Base-by-base conservation (phyloP, 1,284 basidiomycete species). In the Hemileia vastatrix region DNA sequence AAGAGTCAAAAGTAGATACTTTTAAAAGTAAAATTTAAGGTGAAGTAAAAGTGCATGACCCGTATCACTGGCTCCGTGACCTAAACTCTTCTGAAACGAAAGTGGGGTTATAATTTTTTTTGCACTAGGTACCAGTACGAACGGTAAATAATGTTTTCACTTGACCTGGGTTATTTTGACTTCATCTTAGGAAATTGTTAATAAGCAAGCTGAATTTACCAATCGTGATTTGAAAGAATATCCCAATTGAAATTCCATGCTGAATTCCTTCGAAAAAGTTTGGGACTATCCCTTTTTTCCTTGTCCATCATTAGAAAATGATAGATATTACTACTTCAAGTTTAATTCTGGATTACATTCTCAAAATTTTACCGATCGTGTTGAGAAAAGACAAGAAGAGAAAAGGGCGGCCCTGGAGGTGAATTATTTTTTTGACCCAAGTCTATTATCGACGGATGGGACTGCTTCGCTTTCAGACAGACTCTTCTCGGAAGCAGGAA, bases 371-470 rank as follows among this genome's bases (percentile, higher is more conserved):
- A 76, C 86, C 61, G 86, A 85, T 73, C 82, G 87, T n/a, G 32
- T 86, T 84, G 36, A 81, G 76, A 66, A n/a, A n/a, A n/a, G n/a
- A n/a, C n/a, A 80, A 81, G 65, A 75, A 75, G 2, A 76, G 68
- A 78, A 24, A 77, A 78, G 11, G 73, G 76, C 49, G 78, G 76
- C 40, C 70, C 68, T 19, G 72, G 79, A 6, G 81, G 80, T 45
- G 85, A 88, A 70, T 78, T 88, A 6, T n/a, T 89, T 86, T 74
- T 88, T 89, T 68, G 85, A 89, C 72, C 81, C 85, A 15, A 89
- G 89, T 71, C 71, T 85, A 24, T 77, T 90, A 11, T 81, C 83
- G n/a, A 77, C 80, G 8, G 88, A 90, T 70, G 87, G 86, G 15
- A 86, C 86, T 0, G 83, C 83, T 9, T 80, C 86, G 11, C 77